Base-by-base conservation (phyloP, 768 basidiomycete species). In the Phlebiopsis gigantea region DNA sequence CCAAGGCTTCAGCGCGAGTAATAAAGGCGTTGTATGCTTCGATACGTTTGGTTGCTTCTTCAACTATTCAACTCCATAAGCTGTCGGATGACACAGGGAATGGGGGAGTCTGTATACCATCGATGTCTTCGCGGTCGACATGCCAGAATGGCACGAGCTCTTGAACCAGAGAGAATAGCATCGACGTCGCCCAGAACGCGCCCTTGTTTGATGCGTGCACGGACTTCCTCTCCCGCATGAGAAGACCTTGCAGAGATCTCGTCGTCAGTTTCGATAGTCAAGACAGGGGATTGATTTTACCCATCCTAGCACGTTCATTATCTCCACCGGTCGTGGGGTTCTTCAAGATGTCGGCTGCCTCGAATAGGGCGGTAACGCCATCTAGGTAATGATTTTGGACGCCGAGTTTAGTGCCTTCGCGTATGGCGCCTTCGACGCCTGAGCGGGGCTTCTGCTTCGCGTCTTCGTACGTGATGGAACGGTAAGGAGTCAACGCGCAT, bases 361-460 rank as follows among this genome's bases (percentile, higher is more conserved):
- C 67, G 66, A 85, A 92, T 2, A 88, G 75, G 0, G 75, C 70
- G 2, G 88, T 88, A 44, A 90, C 81, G 19, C 88, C 92, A 64
- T 88, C 88, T 17, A 89, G 71, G 60, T 82, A 90, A 64, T 90
- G 85, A 59, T 87, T 83, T 63, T 88, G 87, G 19, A 79, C 76
- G 9, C 91, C 90, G 25, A 93, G 77, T 68, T 95, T 98, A 57
- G 97, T 71, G 5, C 90, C 89, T 46, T 96, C 90, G 47, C 88
- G 80, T 30, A 98, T 79, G 26, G 86, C 84, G 28, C 82, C 81
- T 53, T 89, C 85, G 5, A 86, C 77, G 0, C 83, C 80, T 6
- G 78, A 74, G 9, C 79, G 73, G 0, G 67, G 65, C 62, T 82
- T 90, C 46, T 83, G 81, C 69, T 91, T 93, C 57, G 76, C 74